Conservation (phyloP, 768 basidiomycete genomes). For the Lepiota brunneoincarnata region DNA sequence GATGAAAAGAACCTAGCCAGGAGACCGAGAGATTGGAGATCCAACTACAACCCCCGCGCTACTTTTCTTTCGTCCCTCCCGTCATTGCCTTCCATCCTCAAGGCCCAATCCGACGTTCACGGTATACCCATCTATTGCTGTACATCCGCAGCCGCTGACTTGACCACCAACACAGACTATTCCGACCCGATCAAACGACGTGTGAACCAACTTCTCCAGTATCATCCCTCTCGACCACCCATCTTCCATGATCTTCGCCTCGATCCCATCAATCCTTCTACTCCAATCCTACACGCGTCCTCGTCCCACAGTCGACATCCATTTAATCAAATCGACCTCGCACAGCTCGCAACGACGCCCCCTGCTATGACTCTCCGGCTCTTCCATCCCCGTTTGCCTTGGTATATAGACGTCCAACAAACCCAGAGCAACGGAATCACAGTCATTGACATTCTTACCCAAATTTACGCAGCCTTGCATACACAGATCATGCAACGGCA, state of each 20-base stretch:
- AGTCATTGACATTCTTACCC: conserved; percentile 12
- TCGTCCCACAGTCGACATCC: conserved; percentile 34
- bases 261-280: conserved; percentile 25
- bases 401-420: conserved; percentile 14
- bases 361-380: conserved; percentile 10
- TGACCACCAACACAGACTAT: conserved; percentile 16
- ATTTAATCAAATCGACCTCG: conserved; percentile 10
- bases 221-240: conserved; percentile 28
- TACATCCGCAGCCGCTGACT: no score
- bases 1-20: conserved; percentile 32
- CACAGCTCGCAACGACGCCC: conserved; percentile 15
- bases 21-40: conserved; percentile 42
- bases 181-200: conserved; percentile 28
- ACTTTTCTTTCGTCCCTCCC: conserved; percentile 24
- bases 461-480: conserved; percentile 5
- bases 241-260: conserved; percentile 51
- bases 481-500: conserved; percentile 10
- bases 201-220: conserved; percentile 27
- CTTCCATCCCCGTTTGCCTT: conserved; percentile 15
- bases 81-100: conserved; percentile 18
- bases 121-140: conserved; percentile 19
- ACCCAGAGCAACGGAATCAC: conserved; percentile 10
- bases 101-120: conserved; percentile 28
- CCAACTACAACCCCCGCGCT: conserved; percentile 31
- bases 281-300: conserved; percentile 35